Evolutionary conservation across 257 asterid species (phyloP).

Genomic region (Craterostigma plantagineum): DNA sequence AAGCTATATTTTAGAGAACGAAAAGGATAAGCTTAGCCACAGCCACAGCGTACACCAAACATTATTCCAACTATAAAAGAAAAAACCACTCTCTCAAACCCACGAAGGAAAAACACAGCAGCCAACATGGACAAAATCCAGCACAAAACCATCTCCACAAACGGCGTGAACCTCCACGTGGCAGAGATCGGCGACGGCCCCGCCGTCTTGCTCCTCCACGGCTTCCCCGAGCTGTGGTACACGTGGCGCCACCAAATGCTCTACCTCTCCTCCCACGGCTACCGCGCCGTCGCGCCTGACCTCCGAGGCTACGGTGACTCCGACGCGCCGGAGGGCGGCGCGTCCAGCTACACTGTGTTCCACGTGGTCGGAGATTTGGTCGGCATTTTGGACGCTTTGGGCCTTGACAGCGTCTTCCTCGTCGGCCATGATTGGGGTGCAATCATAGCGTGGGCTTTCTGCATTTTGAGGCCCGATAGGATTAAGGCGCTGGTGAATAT

Average conservation of each 20-base stretch:
- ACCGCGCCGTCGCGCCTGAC: slow-evolving; percentile 79
- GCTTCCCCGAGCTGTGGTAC: slow-evolving; percentile 99
- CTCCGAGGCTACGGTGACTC: slow-evolving; percentile 91
- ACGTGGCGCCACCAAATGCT: slow-evolving; percentile 96
- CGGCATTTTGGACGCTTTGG: slow-evolving; percentile 37
- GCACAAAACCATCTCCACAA: slow-evolving; percentile 34
- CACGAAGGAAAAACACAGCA: too few species aligned
- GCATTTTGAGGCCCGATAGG: slow-evolving; percentile 61
- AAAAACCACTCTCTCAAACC: too few species aligned
- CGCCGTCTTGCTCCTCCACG: slow-evolving; percentile 67
- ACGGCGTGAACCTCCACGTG: slow-evolving; percentile 74
- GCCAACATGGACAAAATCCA: slow-evolving; percentile 44
- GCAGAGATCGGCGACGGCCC: slow-evolving; percentile 82
- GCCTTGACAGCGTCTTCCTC: slow-evolving; percentile 41
- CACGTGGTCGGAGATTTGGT: slow-evolving; percentile 70
- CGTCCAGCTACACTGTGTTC: slow-evolving; percentile 55
- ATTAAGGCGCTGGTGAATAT: slow-evolving; percentile 63
- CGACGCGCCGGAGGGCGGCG: slow-evolving; percentile 54
- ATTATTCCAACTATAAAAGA: too few species aligned
- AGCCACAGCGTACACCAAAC: too few species aligned
- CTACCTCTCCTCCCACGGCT: slow-evolving; percentile 55
- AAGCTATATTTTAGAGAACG: too few species aligned
- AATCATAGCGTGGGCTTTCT: slow-evolving; percentile 52
- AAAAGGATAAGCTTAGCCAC: too few species aligned
- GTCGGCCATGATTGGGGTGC: slow-evolving; percentile 99